phyloP scores from a whole-genome alignment of 208 protist species.

The Trypanosoma caninum region DNA sequence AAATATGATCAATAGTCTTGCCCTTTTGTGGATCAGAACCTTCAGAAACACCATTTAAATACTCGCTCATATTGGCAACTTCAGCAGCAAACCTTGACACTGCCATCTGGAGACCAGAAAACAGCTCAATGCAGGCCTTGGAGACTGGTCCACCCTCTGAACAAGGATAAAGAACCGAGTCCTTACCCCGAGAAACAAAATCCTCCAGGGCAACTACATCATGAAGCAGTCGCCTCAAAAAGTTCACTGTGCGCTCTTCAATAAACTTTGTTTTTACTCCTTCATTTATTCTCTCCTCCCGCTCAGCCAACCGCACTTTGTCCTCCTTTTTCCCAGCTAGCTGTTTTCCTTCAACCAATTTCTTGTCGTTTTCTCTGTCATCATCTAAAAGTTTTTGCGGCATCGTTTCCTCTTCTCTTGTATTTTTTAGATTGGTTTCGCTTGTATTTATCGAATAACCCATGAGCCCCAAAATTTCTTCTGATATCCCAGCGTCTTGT shows the following conservation, averaged over 20 bases:
- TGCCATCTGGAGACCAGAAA: background rate
- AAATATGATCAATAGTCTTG: background rate
- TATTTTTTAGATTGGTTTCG: background rate
- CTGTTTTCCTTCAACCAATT: background rate
- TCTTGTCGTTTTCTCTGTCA: too few species aligned
- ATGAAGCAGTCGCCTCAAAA: background rate
- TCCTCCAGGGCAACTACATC: background rate
- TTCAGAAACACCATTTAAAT: background rate
- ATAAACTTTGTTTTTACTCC: background rate
- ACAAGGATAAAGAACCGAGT: background rate
- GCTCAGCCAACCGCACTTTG: background rate
- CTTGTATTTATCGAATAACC: too few species aligned
- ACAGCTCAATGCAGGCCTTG: background rate
- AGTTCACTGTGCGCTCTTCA: background rate
- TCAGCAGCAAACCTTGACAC: background rate
- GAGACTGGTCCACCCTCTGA: background rate
- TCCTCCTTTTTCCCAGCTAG: conserved; percentile 10
- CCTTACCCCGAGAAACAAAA: background rate
- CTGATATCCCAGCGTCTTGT: too few species aligned
- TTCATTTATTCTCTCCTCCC: background rate
- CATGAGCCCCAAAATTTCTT: too few species aligned
- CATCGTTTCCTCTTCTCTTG: conserved; percentile 15
- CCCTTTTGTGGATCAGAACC: background rate
- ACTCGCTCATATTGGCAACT: background rate
- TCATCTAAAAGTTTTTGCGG: conserved; percentile 10